Base-by-base conservation (phyloP, 2,329 filamentous ascomycete species). In the Geoglossum cookeanum region DNA sequence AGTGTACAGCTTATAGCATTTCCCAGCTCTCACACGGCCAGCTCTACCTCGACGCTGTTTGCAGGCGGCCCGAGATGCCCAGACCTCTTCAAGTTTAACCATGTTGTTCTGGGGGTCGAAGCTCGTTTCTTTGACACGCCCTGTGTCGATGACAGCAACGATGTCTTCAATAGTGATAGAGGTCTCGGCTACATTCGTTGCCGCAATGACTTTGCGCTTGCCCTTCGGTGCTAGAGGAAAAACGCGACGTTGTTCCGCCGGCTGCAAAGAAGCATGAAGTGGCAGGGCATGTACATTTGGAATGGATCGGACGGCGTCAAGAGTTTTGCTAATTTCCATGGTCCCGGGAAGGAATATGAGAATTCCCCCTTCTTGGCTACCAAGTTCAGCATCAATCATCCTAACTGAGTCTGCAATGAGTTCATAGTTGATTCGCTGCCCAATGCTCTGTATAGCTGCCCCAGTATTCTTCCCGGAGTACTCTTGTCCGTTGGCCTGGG, bases 101-200 rank as follows among this genome's bases (percentile, higher is more conserved):
- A 97, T 95, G 66, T 95, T 95, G 67, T 85, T 94, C 61, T 84
- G 79, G 0, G 88, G 81, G 67, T 97, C 92, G 64, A 90, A 97
- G 66, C 87, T 91, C 0, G 90, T 98, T 69, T 98, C 91, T 67
- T 98, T 98, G 59, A 98, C 92, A 56, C 88, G 83, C 32, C 92
- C 92, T 9, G 85, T 92, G 68, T 98, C 92, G 61, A 98, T 91
- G 51, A 98, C 92, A 1, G 87, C 91, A 1, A 97, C 86, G 56
- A 98, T 87, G 66, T 98, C 92, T 66, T 96, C 90, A 59, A 98
- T 98, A 0, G 92, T 98, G 67, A 98, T 97, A 1, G 92, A 97
- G 0, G 92, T 98, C 68, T 98, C 92, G 1, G 92, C 92, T 1
- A 98, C 91, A 65, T 98, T 98, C 49, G 92, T 98, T 0, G 92